A percentile compares a stretch with the other conserved stretches of the same genome.
Evolutionary conservation across 345 rosid genomes (phyloP).

Genomic region (Carallia brachiata): DNA sequence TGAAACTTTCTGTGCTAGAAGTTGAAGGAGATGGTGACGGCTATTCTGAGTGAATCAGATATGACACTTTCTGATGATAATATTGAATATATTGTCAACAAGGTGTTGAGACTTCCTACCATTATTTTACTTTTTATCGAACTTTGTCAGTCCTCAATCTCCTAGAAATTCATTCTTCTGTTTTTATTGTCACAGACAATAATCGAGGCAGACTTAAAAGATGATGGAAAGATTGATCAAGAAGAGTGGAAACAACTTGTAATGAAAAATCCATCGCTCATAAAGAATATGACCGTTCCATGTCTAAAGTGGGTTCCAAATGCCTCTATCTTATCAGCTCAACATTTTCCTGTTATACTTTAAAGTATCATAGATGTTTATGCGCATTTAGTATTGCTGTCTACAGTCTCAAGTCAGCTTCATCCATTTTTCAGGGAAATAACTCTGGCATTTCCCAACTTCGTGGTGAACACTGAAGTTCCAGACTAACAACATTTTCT

Average conservation of each 20-base stretch:
- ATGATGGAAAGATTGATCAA: conserved; percentile 72
- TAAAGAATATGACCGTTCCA: conserved; percentile 79
- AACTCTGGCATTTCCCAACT: conserved; percentile 52
- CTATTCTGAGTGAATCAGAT: conserved; percentile 66
- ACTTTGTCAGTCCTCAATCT: too few species aligned
- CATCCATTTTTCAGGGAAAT: conserved; percentile 41
- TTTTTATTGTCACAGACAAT: conserved; percentile 42
- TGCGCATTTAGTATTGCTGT: too few species aligned
- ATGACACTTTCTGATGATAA: conserved; percentile 45
- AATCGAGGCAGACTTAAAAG: conserved; percentile 52
- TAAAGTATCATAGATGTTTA: background rate
- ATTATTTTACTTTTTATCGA: too few species aligned
- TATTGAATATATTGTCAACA: conserved; percentile 58
- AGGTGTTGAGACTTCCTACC: conserved; percentile 33
- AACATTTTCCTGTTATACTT: background rate
- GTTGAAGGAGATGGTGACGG: conserved; percentile 79
- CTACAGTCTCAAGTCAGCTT: too few species aligned
- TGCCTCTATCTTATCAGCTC: background rate
- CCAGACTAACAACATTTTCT: conserved; percentile 19
- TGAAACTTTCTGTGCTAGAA: background rate
- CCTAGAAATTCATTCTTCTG: too few species aligned
- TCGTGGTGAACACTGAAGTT: conserved; percentile 41
- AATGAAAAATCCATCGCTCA: conserved; percentile 50
- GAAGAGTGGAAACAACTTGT: conserved; percentile 74
- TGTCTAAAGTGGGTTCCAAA: conserved; percentile 44